phyloP scores from a whole-genome alignment of 2,329 filamentous ascomycete species.

The Zasmidium angulare region DNA sequence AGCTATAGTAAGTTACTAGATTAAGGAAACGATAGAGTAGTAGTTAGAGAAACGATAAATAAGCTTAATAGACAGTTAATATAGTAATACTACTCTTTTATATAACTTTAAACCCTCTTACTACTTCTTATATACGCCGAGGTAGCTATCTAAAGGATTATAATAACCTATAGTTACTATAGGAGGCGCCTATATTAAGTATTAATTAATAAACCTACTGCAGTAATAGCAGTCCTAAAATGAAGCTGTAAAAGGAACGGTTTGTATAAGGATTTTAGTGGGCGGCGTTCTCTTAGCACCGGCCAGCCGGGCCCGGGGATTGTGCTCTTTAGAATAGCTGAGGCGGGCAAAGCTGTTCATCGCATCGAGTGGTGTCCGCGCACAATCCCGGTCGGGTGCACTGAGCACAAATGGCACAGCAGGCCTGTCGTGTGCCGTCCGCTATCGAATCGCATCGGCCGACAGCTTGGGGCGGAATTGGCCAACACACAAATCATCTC shows the following conservation, averaged over 20 bases:
- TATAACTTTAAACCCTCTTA: background rate
- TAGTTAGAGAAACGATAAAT: too few species aligned
- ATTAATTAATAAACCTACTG: background rate
- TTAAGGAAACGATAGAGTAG: too few species aligned
- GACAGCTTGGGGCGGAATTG: background rate
- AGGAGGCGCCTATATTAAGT: too few species aligned
- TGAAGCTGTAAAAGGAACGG: too few species aligned
- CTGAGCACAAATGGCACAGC: background rate
- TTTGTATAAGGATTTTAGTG: too few species aligned
- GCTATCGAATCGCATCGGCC: slow-evolving; percentile 2
- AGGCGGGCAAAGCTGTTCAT: background rate
- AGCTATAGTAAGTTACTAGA: too few species aligned
- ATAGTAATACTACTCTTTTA: background rate
- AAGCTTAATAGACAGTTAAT: too few species aligned
- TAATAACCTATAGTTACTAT: background rate
- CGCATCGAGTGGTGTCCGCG: background rate
- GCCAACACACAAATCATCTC: too few species aligned
- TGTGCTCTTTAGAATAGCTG: too few species aligned
- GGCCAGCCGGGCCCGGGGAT: too few species aligned
- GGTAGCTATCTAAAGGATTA: background rate
- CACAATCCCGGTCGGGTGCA: background rate
- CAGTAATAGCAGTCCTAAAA: too few species aligned
- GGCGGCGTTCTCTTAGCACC: too few species aligned
- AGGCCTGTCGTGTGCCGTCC: slow-evolving; percentile 3
- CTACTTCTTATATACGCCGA: background rate